Evolutionary conservation across 2,329 filamentous ascomycete species (phyloP), one percentile per base, ranked within the genome.

Genomic region (Epichloe festucae): DNA sequence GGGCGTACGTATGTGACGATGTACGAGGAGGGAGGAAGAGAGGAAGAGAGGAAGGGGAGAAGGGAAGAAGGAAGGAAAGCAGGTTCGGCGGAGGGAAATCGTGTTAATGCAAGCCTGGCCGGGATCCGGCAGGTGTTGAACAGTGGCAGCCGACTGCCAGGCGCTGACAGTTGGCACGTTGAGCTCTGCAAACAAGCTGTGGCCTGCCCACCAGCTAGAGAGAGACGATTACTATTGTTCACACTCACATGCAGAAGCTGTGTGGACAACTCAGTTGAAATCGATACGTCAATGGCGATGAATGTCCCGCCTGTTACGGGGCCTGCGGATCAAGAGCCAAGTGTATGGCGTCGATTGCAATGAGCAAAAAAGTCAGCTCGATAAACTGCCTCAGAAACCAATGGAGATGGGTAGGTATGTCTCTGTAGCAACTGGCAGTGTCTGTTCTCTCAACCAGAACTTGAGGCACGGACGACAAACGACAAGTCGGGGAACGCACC

Each of bases 41-140:
- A 50, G 36, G 36, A 52, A 36, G 40, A 41, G 15, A 27, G 21
- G 17, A n/a, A 52, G 52, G 51, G 55, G 43, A 51, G 21, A 52
- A 52, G 51, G 54, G 45, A 50, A 49, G 50, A 55, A 52, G 52
- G 41, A 46, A 47, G 42, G 48, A 51, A 17, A 19, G 44, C n/a
- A 39, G 36, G 12, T 15, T 12, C 45, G 47, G 49, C 48, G 49
- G 55, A 52, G 55, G 42, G 12, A 5, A 1, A 14, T 3, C 5
- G 38, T 42, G 38, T 38, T 38, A 27, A 14, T 36, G n/a, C n/a
- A 21, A 12, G 19, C 17, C 27, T 10, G 15, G 21, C 14, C 15
- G 19, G 27, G 14, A 50, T 6, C 49, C 52, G 17, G 35, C 17
- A 40, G 23, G 17, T 46, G 40, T 34, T 19, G 2, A 40, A 3